Percentiles rank a stretch among this genome's conserved stretches.
Evolutionary conservation across 2,329 filamentous ascomycete species (phyloP).

Genomic region (Neobulgaria alba): DNA sequence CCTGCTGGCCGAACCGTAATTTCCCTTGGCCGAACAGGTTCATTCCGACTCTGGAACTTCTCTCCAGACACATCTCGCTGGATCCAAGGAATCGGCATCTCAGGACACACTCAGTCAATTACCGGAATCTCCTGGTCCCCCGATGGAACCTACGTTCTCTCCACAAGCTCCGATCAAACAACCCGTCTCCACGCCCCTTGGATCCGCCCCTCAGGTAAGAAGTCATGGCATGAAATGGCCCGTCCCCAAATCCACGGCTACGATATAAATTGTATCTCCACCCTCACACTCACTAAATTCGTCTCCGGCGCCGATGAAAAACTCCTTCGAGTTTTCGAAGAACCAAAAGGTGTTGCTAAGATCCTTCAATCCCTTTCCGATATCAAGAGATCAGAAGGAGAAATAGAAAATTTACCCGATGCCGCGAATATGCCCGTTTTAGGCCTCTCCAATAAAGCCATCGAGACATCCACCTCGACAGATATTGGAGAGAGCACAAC

Average conservation of each 20-base stretch:
- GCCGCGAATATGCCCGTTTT: constrained; percentile 92
- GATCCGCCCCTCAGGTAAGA: constrained; percentile 37
- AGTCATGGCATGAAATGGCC: constrained; percentile 91
- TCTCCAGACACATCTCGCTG: constrained; percentile 55
- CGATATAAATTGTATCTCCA: constrained; percentile 88
- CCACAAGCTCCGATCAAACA: constrained; percentile 87
- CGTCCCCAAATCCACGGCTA: constrained; percentile 97
- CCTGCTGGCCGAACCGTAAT: constrained; percentile 66
- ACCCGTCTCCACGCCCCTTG: constrained; percentile 80
- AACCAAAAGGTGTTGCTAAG: constrained; percentile 73
- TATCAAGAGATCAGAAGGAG: constrained; percentile 36
- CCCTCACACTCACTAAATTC: constrained; percentile 65
- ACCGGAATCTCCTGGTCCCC: constrained; percentile 79
- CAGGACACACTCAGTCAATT: constrained; percentile 76
- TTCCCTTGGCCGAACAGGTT: constrained; percentile 82
- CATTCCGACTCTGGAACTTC: constrained; percentile 81
- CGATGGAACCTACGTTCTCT: constrained; percentile 75
- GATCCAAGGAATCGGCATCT: constrained; percentile 67
- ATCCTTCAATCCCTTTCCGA: constrained; percentile 63
- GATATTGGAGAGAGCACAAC: no score
- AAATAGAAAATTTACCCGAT: constrained; percentile 56
- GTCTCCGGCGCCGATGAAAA: constrained; percentile 97
- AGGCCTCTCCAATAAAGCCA: constrained; percentile 91
- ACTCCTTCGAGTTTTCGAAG: constrained; percentile 87
- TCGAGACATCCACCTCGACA: no score